Evolutionary conservation across 169 alveolate genomes (phyloP), one percentile per base, ranked within the genome.

Genomic region (Plasmodium vinckei): DNA sequence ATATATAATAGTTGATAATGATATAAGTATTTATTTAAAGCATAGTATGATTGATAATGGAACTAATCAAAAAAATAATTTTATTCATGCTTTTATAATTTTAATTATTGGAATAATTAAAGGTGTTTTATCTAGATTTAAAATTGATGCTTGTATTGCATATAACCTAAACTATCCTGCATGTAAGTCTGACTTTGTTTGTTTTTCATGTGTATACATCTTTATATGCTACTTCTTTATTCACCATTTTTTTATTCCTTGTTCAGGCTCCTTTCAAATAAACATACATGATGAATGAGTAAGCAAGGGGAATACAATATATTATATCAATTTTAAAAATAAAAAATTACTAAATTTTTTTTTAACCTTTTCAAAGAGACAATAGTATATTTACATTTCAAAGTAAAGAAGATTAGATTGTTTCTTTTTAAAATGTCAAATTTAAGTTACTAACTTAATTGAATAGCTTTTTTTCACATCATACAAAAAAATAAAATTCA

Each of bases 181-280:
- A 6, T 79, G 89, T 79, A 65, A 23, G 89, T n/a, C 9, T 9
- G 0, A 33, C 5, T 33, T 33, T 0, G 6, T 33, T 33, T 0
- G 3, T 4, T 33, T 7, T 4, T 0, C 42, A 4, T 21, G 25
- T 21, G 1, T 1, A 21, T 5, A 33, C 7, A 33, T 0, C 5
- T 33, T 4, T 33, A 4, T 7, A 33, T 27, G 1, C 1, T 27
- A 27, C 39, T 1, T 27, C 1, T 27, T 27, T 27, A 27, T 1
- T 27, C 39, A 6, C 9, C 46, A 5, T 42, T 25, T n/a, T 71
- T 12, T 13, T 10, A 19, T 71, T 23, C n/a, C 25, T 6, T 42
- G 21, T 53, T 71, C 51, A 79, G 89, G 89, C 25, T 65, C 89
- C 12, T 79, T 79, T 60, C 89, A 79, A 54, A 79, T 79, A 79